Evolutionary conservation across 139 green algal species (phyloP).

Genomic region (Chlorella sp.): DNA sequence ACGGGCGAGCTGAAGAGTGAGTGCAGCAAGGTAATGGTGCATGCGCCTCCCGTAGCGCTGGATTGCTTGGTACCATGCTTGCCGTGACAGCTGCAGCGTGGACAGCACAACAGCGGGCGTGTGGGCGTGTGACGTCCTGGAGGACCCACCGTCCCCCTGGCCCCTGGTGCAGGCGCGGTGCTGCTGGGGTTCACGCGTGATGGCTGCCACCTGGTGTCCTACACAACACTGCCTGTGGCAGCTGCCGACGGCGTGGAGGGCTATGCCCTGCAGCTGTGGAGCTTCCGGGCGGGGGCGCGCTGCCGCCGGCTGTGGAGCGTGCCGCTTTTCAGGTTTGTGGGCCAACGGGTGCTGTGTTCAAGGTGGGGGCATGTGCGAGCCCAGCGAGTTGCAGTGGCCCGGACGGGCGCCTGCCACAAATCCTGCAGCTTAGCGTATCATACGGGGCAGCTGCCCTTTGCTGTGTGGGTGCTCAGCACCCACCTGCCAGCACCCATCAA

Average conservation of each 20-base stretch:
- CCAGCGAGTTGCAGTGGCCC: neutral
- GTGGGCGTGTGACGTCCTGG: neutral
- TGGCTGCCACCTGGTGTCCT: conserved; percentile 25
- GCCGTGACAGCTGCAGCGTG: neutral
- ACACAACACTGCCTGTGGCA: conserved; percentile 26
- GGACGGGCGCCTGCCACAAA: too few relatives aligned
- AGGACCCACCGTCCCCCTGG: too few relatives aligned
- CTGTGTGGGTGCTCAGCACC: neutral
- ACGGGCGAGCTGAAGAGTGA: conserved; percentile 29
- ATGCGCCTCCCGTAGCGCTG: neutral
- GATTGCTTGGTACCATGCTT: neutral
- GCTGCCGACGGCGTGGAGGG: conserved; percentile 23
- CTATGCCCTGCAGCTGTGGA: conserved; percentile 33
- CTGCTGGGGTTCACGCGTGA: conserved; percentile 35
- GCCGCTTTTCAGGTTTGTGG: conserved; percentile 27
- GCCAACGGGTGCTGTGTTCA: too few relatives aligned
- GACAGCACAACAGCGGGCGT: neutral
- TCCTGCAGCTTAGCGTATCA: too few relatives aligned
- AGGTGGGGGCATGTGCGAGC: neutral
- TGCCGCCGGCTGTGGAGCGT: conserved; percentile 33
- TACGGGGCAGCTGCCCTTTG: neutral
- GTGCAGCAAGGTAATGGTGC: neutral
- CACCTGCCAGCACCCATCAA: neutral
- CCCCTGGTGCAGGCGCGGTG: conserved; percentile 1
- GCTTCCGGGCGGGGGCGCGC: neutral